phyloP scores from a whole-genome alignment of 2,329 filamentous ascomycete genomes.

The Trichoderma atroviride region DNA sequence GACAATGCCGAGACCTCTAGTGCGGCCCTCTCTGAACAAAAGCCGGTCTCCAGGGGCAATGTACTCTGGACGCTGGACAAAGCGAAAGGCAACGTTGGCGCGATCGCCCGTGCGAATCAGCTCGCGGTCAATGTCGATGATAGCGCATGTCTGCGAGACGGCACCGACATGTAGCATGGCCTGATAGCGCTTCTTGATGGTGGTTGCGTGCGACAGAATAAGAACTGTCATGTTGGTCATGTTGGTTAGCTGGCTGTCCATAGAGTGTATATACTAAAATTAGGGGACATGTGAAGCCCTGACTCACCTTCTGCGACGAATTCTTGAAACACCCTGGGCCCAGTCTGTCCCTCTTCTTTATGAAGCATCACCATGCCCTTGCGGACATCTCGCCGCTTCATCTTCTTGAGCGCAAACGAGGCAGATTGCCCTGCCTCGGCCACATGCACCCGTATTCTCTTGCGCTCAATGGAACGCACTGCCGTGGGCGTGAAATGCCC shows the following conservation, averaged over 20 bases:
- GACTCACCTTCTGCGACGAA: constrained; percentile 74
- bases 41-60: constrained; percentile 85
- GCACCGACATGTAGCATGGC: constrained; percentile 97
- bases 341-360: constrained; percentile 72
- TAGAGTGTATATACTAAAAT: too few species aligned
- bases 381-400: constrained; percentile 87
- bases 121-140: constrained; percentile 95
- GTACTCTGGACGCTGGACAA: constrained; percentile 93
- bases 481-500: constrained; percentile 87
- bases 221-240: constrained; percentile 63
- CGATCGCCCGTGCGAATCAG: constrained; percentile 93
- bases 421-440: constrained; percentile 91
- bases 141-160: constrained; percentile 92
- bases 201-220: constrained; percentile 93
- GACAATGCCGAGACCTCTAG: constrained; percentile 93
- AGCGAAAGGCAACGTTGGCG: constrained; percentile 91
- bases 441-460: constrained; percentile 84
- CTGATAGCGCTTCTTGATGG: constrained; percentile 95
- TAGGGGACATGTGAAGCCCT: neutral
- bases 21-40: constrained; percentile 90
- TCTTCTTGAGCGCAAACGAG: constrained; percentile 84
- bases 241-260: neutral
- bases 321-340: constrained; percentile 71
- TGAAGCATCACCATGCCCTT: constrained; percentile 98
- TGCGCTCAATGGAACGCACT: constrained; percentile 91